Evolutionary conservation across 2,329 filamentous ascomycete species (phyloP).

Genomic region (Calonectria ilicicola): DNA sequence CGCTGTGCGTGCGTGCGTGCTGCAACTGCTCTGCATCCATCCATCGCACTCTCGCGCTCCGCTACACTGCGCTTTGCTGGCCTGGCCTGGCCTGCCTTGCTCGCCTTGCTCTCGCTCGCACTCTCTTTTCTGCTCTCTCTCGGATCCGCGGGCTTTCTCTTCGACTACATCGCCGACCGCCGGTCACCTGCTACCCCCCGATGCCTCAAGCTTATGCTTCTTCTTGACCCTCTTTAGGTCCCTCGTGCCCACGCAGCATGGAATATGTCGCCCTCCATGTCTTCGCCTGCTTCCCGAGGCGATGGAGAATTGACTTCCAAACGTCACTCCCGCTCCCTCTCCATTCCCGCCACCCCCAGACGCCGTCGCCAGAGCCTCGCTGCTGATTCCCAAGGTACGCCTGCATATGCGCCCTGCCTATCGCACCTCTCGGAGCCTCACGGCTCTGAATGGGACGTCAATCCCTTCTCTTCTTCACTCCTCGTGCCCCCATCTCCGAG

Average conservation of each 20-base stretch:
- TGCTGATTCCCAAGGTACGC: constrained; percentile 48
- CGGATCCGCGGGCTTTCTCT: constrained; percentile 36
- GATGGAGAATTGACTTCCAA: constrained; percentile 41
- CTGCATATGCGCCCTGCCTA: constrained; percentile 7
- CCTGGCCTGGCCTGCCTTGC: constrained; percentile 15
- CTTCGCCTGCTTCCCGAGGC: constrained; percentile 42
- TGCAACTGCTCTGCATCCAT: constrained; percentile 3
- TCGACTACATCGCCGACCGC: constrained; percentile 41
- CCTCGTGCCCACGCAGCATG: constrained; percentile 47
- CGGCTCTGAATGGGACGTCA: not conserved
- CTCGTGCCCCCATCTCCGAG: not conserved
- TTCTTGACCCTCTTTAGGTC: constrained; percentile 36
- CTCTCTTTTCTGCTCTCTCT: constrained; percentile 27
- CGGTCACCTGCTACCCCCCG: constrained; percentile 31
- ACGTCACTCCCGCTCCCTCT: constrained; percentile 39
- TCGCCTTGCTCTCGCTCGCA: constrained; percentile 32
- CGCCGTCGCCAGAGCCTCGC: constrained; percentile 39
- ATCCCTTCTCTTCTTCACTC: not conserved
- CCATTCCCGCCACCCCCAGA: constrained; percentile 38
- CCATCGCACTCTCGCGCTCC: constrained; percentile 24
- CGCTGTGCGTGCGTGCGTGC: no score
- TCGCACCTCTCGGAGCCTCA: constrained; percentile 2
- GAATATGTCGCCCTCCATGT: constrained; percentile 49
- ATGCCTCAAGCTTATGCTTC: constrained; percentile 23
- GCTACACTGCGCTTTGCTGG: no score